Evolutionary conservation across 768 basidiomycete genomes (phyloP).

Genomic region (Podaxis sp.): DNA sequence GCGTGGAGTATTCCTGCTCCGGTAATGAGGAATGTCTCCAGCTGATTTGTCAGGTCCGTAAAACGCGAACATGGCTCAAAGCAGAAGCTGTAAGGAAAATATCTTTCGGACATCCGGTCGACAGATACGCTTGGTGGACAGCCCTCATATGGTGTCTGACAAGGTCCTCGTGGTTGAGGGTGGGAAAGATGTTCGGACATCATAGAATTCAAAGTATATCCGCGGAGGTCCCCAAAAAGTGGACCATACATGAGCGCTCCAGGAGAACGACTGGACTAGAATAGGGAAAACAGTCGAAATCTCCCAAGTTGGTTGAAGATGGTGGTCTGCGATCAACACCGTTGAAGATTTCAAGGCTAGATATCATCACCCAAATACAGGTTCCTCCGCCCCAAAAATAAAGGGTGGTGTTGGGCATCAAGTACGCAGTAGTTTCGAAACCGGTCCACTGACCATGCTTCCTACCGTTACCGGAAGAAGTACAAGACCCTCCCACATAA

Average conservation of each 20-base stretch:
- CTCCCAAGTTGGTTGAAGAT: not conserved
- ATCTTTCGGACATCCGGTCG: not conserved
- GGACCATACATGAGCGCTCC: not conserved
- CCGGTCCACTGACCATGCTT: not conserved
- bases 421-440: not conserved
- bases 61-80: not conserved
- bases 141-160: not conserved
- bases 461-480: not conserved
- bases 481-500: not conserved
- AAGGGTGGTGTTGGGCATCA: not conserved
- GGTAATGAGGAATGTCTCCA: not conserved
- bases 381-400: not conserved
- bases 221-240: slow-evolving; percentile 10
- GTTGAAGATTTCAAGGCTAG: too few species aligned
- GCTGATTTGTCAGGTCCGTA: not conserved
- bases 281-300: not conserved
- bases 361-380: too few species aligned
- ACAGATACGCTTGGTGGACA: not conserved
- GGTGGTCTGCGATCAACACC: too few species aligned
- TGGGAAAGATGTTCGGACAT: slow-evolving; percentile 1
- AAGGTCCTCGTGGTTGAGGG: slow-evolving; percentile 6
- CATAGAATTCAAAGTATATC: slow-evolving; percentile 3
- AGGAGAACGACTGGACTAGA: not conserved
- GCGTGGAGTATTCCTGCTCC: not conserved
- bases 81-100: not conserved